Conservation (phyloP, 2,329 filamentous ascomycete species). For the Claviceps africana region DNA sequence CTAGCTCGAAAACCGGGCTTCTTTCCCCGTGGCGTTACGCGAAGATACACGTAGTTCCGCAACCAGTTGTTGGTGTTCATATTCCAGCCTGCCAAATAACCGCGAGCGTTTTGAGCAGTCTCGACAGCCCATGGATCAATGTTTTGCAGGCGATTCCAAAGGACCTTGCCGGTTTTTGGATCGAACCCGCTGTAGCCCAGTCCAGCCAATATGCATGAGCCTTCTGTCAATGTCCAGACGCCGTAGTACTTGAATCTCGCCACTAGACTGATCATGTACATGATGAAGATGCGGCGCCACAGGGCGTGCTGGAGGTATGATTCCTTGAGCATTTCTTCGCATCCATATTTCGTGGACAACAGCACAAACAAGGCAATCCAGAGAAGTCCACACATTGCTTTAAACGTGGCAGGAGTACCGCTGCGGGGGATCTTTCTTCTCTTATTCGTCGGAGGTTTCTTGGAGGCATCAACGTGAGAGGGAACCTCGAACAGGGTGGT, state of each 20-base stretch:
- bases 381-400: slow-evolving; percentile 55
- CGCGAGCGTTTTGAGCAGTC: slow-evolving; percentile 82
- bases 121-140: slow-evolving; percentile 79
- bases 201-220: slow-evolving; percentile 83
- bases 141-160: slow-evolving; percentile 80
- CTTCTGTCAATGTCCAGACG: slow-evolving; percentile 86
- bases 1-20: slow-evolving; percentile 94
- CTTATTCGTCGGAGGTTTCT: slow-evolving; percentile 73
- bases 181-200: slow-evolving; percentile 92
- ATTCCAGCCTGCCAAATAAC: slow-evolving; percentile 87
- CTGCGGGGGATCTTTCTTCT: slow-evolving; percentile 88
- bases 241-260: slow-evolving; percentile 90
- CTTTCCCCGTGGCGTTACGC: slow-evolving; percentile 87
- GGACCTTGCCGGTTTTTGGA: slow-evolving; percentile 66
- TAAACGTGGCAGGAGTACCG: slow-evolving; percentile 68
- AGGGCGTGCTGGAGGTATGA: slow-evolving; percentile 55
- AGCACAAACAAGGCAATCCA: slow-evolving; percentile 74
- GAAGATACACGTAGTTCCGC: slow-evolving; percentile 86
- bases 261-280: slow-evolving; percentile 75
- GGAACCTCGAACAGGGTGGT: slow-evolving; percentile 89
- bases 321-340: slow-evolving; percentile 48
- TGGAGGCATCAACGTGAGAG: slow-evolving; percentile 65
- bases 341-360: slow-evolving; percentile 53
- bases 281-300: slow-evolving; percentile 56
- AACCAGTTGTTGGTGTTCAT: slow-evolving; percentile 98